Evolutionary conservation across 176 grass and related monocot species (phyloP), one percentile per base, ranked within the genome.

Genomic region (Dactylis glomerata): DNA sequence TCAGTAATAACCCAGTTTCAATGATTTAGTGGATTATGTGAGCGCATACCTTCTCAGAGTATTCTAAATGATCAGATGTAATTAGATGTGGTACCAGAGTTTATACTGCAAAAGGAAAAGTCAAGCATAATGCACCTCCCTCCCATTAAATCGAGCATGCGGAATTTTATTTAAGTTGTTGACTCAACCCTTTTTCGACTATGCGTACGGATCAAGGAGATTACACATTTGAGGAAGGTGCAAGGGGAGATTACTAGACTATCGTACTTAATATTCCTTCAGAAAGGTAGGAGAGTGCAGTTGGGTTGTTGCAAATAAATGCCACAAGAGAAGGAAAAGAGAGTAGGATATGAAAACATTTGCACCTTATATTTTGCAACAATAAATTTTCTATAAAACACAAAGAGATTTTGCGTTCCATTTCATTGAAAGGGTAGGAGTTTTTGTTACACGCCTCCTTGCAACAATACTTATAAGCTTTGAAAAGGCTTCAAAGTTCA

Each of bases 61-160:
- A 64, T 84, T 23, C 36, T 33, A 15, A 58, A 79, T 69, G 10
- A 37, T 46, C 8, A 27, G 24, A 78, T 45, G 19, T 56, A 10
- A 36, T 19, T 3, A 46, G 24, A 78, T 46, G 36, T 26, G 37
- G 40, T 70, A 69, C 5, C 8, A 14, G 74, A 42, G 11, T 50
- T 10, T 56, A 78, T 19, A 33, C 26, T 19, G 44, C 8, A 4
- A 15, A 57, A 78, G 31, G 69, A 56, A 55, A 54, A 56, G 83
- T 85, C 54, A 58, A 14, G 47, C 63, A 45, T 70, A 85, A 58
- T 85, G 75, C 51, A 69, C 63, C 27, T 69, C 77, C 34, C 59
- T 77, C 17, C 78, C 31, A 23, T 24, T 69, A 68, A 57, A 26
- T 41, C 37, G 32, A 46, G 51, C 63, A 19, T 51, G 32, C 12